Percentiles rank a stretch among this genome's conserved stretches.
These are phyloP conservation scores for Orbilia quercus DNA, from an alignment of 2,329 filamentous ascomycete species.

Conservation along the genomic window DNA sequence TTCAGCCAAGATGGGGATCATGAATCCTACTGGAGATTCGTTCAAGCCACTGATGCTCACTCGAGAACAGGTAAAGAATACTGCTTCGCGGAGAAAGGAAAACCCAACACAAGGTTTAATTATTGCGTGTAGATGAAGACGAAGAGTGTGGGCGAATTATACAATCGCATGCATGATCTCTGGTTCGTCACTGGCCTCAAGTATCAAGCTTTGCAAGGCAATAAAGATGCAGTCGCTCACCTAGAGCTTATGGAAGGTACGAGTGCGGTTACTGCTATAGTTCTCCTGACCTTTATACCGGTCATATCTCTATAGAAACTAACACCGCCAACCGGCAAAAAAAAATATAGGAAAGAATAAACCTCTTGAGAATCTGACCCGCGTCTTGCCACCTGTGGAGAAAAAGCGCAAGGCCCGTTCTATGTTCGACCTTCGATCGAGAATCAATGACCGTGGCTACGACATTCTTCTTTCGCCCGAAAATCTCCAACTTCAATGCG, in stretches of 20 bases:
- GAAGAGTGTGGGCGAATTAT: slow-evolving; percentile 23
- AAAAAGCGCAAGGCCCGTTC: not conserved
- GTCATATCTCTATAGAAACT: too few species aligned
- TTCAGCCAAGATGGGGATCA: slow-evolving; percentile 8
- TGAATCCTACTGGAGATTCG: slow-evolving; percentile 14
- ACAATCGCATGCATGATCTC: slow-evolving; percentile 30
- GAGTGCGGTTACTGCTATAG: too few species aligned
- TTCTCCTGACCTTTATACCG: too few species aligned
- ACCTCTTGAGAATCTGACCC: slow-evolving; percentile 7
- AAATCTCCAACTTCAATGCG: not conserved
- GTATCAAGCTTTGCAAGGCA: slow-evolving; percentile 22
- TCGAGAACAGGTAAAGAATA: slow-evolving; percentile 12
- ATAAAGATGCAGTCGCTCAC: not conserved
- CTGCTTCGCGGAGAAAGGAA: too few species aligned
- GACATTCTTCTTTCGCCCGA: slow-evolving; percentile 4
- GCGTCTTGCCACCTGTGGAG: not conserved
- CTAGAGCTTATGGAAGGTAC: slow-evolving; percentile 15
- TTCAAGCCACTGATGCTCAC: slow-evolving; percentile 15
- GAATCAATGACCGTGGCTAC: slow-evolving; percentile 13
- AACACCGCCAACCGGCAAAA: not conserved
- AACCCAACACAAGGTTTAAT: not conserved
- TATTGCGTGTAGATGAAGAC: slow-evolving; percentile 6
- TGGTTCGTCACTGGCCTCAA: slow-evolving; percentile 44
- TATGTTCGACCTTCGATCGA: not conserved
- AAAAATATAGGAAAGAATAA: slow-evolving; percentile 4